phyloP scores from a whole-genome alignment of 139 green algal species.

The Coelastrella sp. region DNA sequence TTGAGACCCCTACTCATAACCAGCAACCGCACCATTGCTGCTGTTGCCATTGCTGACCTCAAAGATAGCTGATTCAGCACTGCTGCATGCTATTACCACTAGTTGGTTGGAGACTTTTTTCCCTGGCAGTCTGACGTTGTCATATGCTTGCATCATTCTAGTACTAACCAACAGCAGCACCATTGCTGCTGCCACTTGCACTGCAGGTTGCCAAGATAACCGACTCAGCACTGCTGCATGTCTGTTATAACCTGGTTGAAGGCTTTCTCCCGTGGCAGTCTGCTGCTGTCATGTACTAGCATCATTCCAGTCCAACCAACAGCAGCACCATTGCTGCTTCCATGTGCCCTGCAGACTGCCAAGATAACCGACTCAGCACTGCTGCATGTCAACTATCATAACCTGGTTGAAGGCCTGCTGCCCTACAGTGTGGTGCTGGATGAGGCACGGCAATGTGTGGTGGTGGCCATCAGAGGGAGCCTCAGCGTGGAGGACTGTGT shows the following conservation, averaged over 20 bases:
- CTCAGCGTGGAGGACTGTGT: conserved; percentile 60
- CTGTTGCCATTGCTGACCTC: conserved; percentile 12
- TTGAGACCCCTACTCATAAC: too few species aligned
- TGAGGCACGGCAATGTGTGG: conserved; percentile 13
- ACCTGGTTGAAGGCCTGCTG: conserved; percentile 48
- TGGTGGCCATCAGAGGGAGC: conserved; percentile 58
- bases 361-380: conserved; percentile 16
- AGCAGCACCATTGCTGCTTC: neutral
- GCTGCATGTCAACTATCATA: conserved; percentile 45
- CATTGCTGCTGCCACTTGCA: too few species aligned
- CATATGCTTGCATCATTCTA: too few species aligned
- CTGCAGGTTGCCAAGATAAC: too few species aligned
- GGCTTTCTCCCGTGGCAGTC: too few species aligned
- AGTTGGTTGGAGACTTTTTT: too few species aligned
- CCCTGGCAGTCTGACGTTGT: too few species aligned
- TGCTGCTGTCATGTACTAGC: too few species aligned
- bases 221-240: too few species aligned
- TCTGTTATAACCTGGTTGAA: too few species aligned
- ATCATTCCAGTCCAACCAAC: neutral
- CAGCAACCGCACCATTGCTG: neutral
- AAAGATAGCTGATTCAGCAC: conserved; percentile 1
- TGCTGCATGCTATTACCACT: too few species aligned
- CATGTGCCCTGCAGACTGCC: conserved; percentile 9
- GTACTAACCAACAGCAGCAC: too few species aligned
- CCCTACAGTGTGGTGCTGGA: conserved; percentile 56